Base-by-base conservation (phyloP, 2,329 filamentous ascomycete genomes). In the Colletotrichum spaethianum region DNA sequence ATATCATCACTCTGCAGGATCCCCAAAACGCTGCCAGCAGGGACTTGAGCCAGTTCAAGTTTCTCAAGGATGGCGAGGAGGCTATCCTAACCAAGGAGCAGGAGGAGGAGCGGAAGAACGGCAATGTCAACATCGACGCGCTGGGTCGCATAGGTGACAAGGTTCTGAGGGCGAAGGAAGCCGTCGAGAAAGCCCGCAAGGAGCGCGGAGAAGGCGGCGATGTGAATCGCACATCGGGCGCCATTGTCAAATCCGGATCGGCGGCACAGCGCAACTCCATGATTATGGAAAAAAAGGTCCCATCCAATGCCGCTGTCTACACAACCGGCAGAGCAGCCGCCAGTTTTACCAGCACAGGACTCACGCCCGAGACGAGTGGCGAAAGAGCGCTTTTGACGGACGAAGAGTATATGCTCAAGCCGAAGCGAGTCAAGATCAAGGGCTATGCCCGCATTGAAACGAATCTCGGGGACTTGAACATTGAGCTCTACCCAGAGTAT, bases 1-100 rank as follows among this genome's bases (percentile, higher is more conserved):
- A 99, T 82, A 96, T 99, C 73, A 97, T 99, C 78, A 98, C 95
- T 0, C 85, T 99, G 12, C 97, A 99, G 80, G 96, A 99, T 80
- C 96, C 96, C 14, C 95, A 98, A 80, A 98, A 98, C 80, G 86
- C 96, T 26, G 92, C 93, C 67, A 91, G 91, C 67, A 86, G 96
- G 75, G 93, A 98, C 80, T 86, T 98, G 74, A 95, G 92, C 82
- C 90, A 92, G 56, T 99, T 98, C 86, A 95, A 96, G 79, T 95
- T 95, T 77, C 83, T 99, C 66, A 91, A 95, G 77, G 94, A 98
- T 28, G 96, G 96, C 11, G 89, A 91, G 61, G 89, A 91, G 56
- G 91, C 89, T 4, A 87, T 91, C 3, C 81, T 93, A 60, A 93
- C 92, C 0, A 91, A 90, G 33, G 91, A 93, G 65, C 91, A 96